phyloP scores from a whole-genome alignment of 495 filamentous ascomycete genomes.

The Bacidia gigantensis region DNA sequence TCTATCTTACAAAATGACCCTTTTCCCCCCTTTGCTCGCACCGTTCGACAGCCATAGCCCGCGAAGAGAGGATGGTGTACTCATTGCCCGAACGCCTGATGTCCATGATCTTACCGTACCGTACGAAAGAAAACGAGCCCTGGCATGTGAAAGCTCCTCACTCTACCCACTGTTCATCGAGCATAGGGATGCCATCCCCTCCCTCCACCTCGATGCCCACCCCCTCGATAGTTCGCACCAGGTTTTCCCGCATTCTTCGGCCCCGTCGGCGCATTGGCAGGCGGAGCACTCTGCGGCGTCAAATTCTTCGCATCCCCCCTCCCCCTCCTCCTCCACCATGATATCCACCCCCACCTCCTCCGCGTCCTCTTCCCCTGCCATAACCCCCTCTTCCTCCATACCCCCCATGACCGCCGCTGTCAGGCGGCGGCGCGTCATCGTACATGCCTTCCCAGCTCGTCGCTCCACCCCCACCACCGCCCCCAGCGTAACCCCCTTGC shows the following conservation, averaged over 20 bases:
- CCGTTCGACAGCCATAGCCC: no score
- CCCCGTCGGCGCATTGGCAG: conserved; percentile 87
- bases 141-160: no score
- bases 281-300: conserved; percentile 54
- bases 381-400: conserved; percentile 31
- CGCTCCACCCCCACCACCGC: conserved; percentile 41
- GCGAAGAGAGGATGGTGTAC: no score
- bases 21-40: no score
- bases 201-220: conserved; percentile 54
- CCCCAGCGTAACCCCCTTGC: conserved; percentile 30
- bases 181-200: conserved; percentile 70
- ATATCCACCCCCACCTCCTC: conserved; percentile 21
- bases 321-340: conserved; percentile 10
- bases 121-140: not conserved
- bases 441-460: conserved; percentile 99
- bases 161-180: conserved; percentile 18
- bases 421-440: conserved; percentile 87
- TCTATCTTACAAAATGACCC: no score
- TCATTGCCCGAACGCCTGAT: no score
- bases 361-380: conserved; percentile 17
- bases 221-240: conserved; percentile 87
- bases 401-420: conserved; percentile 43
- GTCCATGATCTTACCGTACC: no score
- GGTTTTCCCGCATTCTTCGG: conserved; percentile 92
- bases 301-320: conserved; percentile 23